These are phyloP conservation scores for Mimosa pudica DNA, from an alignment of 306 rosid genomes.

Conservation along the genomic window DNA sequence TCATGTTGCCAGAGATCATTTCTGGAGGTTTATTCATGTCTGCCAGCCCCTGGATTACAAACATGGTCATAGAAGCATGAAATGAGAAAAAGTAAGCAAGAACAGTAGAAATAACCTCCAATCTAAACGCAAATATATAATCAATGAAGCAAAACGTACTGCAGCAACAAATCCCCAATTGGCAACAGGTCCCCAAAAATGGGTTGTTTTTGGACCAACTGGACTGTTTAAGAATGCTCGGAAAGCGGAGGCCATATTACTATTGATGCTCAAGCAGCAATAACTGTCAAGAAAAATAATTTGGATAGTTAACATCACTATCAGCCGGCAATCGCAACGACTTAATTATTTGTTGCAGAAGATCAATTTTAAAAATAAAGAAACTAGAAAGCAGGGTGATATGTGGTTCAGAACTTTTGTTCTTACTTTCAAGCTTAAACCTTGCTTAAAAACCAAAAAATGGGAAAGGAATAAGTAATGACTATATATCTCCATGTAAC, in stretches of 20 bases:
- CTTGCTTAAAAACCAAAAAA: background rate
- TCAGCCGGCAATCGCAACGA: background rate
- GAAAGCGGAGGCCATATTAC: slow-evolving; percentile 64
- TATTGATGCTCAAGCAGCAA: slow-evolving; percentile 17
- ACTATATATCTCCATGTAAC: background rate
- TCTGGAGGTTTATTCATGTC: slow-evolving; percentile 94
- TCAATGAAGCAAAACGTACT: slow-evolving; percentile 52
- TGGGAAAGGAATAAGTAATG: slow-evolving; percentile 10
- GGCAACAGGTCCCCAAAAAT: slow-evolving; percentile 98
- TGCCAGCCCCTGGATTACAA: slow-evolving; percentile 66
- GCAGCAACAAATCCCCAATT: slow-evolving; percentile 98
- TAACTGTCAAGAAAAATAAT: slow-evolving; percentile 28
- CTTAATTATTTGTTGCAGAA: background rate
- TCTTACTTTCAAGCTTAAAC: background rate
- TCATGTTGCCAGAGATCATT: slow-evolving; percentile 95
- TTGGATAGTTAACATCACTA: slow-evolving; percentile 14
- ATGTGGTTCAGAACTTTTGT: background rate
- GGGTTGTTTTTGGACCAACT: slow-evolving; percentile 90
- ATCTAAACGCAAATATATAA: background rate
- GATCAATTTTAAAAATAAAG: too few species aligned
- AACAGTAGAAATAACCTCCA: background rate
- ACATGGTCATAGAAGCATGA: slow-evolving; percentile 7
- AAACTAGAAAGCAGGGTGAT: background rate
- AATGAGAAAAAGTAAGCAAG: background rate
- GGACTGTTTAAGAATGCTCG: slow-evolving; percentile 91